Percentiles rank a stretch among this genome's conserved stretches.
Conservation (phyloP, 169 alveolate species). For the Neospora caninum region DNA sequence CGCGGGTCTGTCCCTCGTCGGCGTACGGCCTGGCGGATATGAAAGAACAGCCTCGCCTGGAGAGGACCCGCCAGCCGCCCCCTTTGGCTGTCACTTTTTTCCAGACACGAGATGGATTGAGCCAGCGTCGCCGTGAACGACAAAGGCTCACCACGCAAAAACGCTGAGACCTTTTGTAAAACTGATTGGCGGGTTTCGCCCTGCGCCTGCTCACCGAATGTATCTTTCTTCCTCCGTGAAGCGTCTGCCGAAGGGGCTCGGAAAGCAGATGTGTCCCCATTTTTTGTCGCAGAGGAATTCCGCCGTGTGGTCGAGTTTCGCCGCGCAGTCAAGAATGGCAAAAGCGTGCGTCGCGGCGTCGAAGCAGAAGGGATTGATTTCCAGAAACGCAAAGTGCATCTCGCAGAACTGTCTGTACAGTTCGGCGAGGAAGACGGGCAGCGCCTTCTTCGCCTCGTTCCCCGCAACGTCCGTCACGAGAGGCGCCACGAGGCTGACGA, state of each 20-base stretch:
- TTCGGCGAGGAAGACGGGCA: slow-evolving; percentile 35
- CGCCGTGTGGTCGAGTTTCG: slow-evolving; percentile 73
- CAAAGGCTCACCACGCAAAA: too few relatives aligned
- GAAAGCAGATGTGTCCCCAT: slow-evolving; percentile 72
- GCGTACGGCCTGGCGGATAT: too few relatives aligned
- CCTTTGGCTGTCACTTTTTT: too few relatives aligned
- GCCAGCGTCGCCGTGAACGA: too few relatives aligned
- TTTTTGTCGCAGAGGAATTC: slow-evolving; percentile 63
- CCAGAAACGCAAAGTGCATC: slow-evolving; percentile 71
- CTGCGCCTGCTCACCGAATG: slow-evolving; percentile 60
- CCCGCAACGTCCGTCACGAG: not conserved
- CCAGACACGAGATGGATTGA: too few relatives aligned
- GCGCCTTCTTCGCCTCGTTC: not conserved
- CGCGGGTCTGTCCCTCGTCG: too few relatives aligned
- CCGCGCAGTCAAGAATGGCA: slow-evolving; percentile 70
- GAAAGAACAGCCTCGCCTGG: too few relatives aligned
- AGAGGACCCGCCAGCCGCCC: too few relatives aligned
- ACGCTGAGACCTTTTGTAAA: too few relatives aligned
- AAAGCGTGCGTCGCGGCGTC: slow-evolving; percentile 1
- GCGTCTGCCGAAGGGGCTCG: slow-evolving; percentile 71
- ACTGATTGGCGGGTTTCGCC: too few relatives aligned
- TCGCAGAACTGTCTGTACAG: slow-evolving; percentile 53
- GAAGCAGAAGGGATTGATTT: slow-evolving; percentile 67
- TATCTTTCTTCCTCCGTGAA: slow-evolving; percentile 67
- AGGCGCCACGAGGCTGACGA: not conserved